phyloP scores from a whole-genome alignment of 192 early-diverging fungal species.

The Linnemannia elongata region DNA sequence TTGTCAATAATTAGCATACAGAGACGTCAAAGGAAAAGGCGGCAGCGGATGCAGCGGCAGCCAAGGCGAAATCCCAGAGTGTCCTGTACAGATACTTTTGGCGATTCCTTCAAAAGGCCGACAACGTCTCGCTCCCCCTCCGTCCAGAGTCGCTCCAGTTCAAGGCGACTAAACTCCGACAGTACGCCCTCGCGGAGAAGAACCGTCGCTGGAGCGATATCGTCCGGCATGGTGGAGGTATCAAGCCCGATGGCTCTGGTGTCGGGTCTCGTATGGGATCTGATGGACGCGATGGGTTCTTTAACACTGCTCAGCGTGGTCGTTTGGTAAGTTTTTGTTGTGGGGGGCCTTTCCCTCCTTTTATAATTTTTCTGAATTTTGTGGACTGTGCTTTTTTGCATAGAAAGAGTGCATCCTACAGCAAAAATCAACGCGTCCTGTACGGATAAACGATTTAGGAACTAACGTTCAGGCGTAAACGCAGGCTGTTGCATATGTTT shows the following conservation, averaged over 20 bases:
- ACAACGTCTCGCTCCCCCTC: slow-evolving; percentile 47
- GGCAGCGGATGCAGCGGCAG: slow-evolving; percentile 6
- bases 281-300: slow-evolving; percentile 52
- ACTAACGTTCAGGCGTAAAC: not conserved
- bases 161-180: slow-evolving; percentile 45
- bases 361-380: not conserved
- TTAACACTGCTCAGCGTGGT: slow-evolving; percentile 35
- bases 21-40: slow-evolving; percentile 32
- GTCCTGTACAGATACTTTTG: slow-evolving; percentile 6
- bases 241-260: slow-evolving; percentile 52
- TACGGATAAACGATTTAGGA: not conserved
- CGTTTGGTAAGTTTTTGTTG: slow-evolving; percentile 33
- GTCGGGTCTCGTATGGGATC: slow-evolving; percentile 38
- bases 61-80: slow-evolving; percentile 10
- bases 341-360: not conserved
- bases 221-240: slow-evolving; percentile 53
- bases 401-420: not conserved
- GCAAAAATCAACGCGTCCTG: not conserved
- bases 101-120: slow-evolving; percentile 15
- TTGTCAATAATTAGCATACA: slow-evolving; percentile 23
- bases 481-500: slow-evolving; percentile 6
- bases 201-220: slow-evolving; percentile 52
- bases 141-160: slow-evolving; percentile 55
- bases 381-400: not conserved
- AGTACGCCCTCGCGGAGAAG: slow-evolving; percentile 52